phyloP scores from a whole-genome alignment of 108 stramenopile species.

The Bacterosira constricta region DNA sequence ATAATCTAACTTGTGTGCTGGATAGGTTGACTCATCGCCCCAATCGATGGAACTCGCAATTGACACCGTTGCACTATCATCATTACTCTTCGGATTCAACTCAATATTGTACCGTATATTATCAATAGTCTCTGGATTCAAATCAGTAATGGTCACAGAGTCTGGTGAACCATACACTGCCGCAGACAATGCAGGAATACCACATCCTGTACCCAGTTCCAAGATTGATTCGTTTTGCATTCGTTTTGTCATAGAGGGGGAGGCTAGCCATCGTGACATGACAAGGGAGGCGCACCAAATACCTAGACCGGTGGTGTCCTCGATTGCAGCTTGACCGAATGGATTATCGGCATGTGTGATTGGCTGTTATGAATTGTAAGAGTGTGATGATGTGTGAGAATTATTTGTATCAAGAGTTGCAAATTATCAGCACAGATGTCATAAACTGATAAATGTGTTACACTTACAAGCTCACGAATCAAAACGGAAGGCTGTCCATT shows the following conservation, averaged over 20 bases:
- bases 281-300: slow-evolving; percentile 86
- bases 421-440: not conserved
- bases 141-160: slow-evolving; percentile 72
- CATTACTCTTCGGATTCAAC: slow-evolving; percentile 44
- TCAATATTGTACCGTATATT: slow-evolving; percentile 79
- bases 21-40: slow-evolving; percentile 79
- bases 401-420: not conserved
- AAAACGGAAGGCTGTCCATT: slow-evolving; percentile 12
- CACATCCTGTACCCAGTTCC: slow-evolving; percentile 89
- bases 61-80: slow-evolving; percentile 8
- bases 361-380: too few relatives aligned
- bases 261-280: slow-evolving; percentile 80
- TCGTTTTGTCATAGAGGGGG: slow-evolving; percentile 17
- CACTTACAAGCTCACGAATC: slow-evolving; percentile 51
- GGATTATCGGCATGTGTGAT: slow-evolving; percentile 76
- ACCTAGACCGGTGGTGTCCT: slow-evolving; percentile 86
- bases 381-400: slow-evolving; percentile 16
- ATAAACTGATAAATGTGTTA: not conserved
- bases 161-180: slow-evolving; percentile 40
- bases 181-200: slow-evolving; percentile 60
- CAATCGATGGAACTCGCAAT: slow-evolving; percentile 70
- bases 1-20: slow-evolving; percentile 68
- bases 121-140: slow-evolving; percentile 75
- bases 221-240: slow-evolving; percentile 54
- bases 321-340: slow-evolving; percentile 64